These are phyloP conservation scores for Triticum dicoccoides DNA, from an alignment of 176 grass and related monocot genomes.

Conservation along the genomic window DNA sequence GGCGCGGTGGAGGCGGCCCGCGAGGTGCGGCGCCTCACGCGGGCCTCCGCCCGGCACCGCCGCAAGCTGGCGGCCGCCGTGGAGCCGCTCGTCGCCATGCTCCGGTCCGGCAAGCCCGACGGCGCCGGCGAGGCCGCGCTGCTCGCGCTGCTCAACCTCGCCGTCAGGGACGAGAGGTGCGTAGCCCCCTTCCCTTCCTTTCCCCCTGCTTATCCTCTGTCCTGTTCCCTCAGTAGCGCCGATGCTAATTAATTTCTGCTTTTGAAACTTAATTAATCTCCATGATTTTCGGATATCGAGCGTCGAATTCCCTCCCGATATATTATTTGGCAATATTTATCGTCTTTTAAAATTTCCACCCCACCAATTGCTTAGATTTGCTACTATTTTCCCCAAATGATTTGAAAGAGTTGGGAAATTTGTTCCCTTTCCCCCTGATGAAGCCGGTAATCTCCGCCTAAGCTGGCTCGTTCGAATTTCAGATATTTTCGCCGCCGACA, in stretches of 20 bases:
- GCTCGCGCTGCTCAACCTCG: slow-evolving; percentile 91
- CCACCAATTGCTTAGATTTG: too few species aligned
- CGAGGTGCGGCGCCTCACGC: slow-evolving; percentile 79
- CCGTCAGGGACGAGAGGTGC: slow-evolving; percentile 79
- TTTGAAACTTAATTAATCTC: too few species aligned
- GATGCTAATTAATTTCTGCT: too few species aligned
- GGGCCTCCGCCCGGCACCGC: slow-evolving; percentile 64
- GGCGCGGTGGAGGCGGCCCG: slow-evolving; percentile 69
- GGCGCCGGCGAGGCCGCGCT: slow-evolving; percentile 61
- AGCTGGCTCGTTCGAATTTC: not conserved
- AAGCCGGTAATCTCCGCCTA: too few species aligned
- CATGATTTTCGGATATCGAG: too few species aligned
- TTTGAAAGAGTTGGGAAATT: too few species aligned
- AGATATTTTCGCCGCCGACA: not conserved
- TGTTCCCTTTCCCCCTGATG: too few species aligned
- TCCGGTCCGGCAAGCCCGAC: slow-evolving; percentile 29
- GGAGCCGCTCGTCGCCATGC: slow-evolving; percentile 82
- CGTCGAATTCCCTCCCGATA: too few species aligned
- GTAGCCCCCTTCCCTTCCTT: not conserved
- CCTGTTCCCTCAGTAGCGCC: not conserved
- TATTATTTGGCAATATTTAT: not conserved
- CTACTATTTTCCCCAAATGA: too few species aligned
- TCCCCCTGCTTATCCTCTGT: not conserved
- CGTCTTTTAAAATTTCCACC: too few species aligned
- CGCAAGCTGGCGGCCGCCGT: slow-evolving; percentile 63